These are phyloP conservation scores for Schizonepeta tenuifolia DNA, from an alignment of 257 asterid genomes.

Conservation along the genomic window DNA sequence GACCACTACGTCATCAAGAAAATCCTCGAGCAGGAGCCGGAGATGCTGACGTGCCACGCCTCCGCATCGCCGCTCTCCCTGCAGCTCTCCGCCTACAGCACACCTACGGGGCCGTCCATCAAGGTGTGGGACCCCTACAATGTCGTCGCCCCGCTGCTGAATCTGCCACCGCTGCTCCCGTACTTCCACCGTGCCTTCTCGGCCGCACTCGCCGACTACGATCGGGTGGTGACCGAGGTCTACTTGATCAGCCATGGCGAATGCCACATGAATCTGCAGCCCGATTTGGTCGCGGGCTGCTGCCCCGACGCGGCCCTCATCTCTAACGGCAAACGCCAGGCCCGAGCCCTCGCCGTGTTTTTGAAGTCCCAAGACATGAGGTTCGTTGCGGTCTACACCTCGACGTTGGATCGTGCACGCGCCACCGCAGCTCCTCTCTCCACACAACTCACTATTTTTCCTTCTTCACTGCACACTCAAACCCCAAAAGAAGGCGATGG, in stretches of 20 bases:
- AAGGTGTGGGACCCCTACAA: constrained; percentile 98
- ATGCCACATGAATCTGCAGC: constrained; percentile 87
- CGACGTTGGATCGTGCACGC: constrained; percentile 92
- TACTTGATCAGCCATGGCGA: constrained; percentile 87
- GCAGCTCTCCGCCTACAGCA: constrained; percentile 84
- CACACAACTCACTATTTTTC: too few relatives aligned
- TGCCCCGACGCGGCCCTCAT: constrained; percentile 90
- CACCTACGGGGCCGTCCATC: constrained; percentile 85
- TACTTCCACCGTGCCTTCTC: constrained; percentile 57
- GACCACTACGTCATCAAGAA: constrained; percentile 62
- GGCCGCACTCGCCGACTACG: constrained; percentile 40
- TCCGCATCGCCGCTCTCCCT: constrained; percentile 98
- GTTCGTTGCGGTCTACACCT: constrained; percentile 71
- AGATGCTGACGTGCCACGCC: constrained; percentile 95
- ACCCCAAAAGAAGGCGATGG: too few relatives aligned
- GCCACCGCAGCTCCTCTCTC: constrained; percentile 39
- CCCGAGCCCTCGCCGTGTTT: constrained; percentile 86
- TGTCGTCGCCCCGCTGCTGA: constrained; percentile 79
- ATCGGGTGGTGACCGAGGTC: constrained; percentile 67
- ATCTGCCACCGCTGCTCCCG: constrained; percentile 43
- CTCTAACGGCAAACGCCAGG: constrained; percentile 96
- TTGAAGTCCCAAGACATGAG: constrained; percentile 79
- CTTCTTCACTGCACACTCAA: too few relatives aligned
- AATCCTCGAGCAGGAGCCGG: constrained; percentile 91
- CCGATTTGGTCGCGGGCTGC: constrained; percentile 90